Conservation (phyloP, 352 stramenopile genomes). For the Globisporangium polare region DNA sequence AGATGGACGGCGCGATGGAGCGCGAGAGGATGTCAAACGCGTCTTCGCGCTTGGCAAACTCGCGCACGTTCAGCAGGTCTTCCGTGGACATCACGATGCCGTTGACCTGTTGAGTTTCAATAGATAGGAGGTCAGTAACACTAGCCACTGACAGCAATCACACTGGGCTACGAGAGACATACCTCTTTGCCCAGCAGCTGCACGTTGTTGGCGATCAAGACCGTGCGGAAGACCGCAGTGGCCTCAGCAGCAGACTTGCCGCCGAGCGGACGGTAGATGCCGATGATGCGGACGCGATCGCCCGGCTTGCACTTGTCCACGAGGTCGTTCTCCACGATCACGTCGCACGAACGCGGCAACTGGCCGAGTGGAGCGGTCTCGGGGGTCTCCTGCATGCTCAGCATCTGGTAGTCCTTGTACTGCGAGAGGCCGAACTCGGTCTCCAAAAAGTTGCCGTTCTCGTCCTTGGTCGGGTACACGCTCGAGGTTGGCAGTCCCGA, state of each 20-base stretch:
- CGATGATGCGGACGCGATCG: conserved; percentile 94
- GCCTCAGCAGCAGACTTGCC: conserved; percentile 70
- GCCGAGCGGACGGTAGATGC: conserved; percentile 92
- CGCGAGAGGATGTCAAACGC: conserved; percentile 92
- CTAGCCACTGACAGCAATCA: background rate
- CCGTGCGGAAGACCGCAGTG: conserved; percentile 93
- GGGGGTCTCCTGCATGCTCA: conserved; percentile 84
- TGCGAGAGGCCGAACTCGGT: conserved; percentile 97
- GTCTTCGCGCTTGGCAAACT: conserved; percentile 89
- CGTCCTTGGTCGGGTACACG: conserved; percentile 95
- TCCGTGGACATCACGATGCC: conserved; percentile 89
- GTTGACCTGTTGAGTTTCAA: conserved; percentile 43
- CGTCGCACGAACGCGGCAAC: conserved; percentile 96
- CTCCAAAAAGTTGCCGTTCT: conserved; percentile 95
- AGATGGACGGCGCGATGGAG: conserved; percentile 97
- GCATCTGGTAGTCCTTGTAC: conserved; percentile 99
- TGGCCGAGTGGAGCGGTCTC: conserved; percentile 97
- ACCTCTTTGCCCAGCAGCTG: conserved; percentile 92
- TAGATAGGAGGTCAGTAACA: background rate
- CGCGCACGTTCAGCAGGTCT: conserved; percentile 92
- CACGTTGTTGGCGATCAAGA: conserved; percentile 97
- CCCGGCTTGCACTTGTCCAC: conserved; percentile 99
- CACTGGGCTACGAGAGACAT: background rate
- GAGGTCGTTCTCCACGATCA: conserved; percentile 98
- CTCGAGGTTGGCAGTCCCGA: conserved; percentile 83